These are phyloP conservation scores for Eremochloa ophiuroides DNA, from an alignment of 176 grass and related monocot genomes.

Conservation along the genomic window DNA sequence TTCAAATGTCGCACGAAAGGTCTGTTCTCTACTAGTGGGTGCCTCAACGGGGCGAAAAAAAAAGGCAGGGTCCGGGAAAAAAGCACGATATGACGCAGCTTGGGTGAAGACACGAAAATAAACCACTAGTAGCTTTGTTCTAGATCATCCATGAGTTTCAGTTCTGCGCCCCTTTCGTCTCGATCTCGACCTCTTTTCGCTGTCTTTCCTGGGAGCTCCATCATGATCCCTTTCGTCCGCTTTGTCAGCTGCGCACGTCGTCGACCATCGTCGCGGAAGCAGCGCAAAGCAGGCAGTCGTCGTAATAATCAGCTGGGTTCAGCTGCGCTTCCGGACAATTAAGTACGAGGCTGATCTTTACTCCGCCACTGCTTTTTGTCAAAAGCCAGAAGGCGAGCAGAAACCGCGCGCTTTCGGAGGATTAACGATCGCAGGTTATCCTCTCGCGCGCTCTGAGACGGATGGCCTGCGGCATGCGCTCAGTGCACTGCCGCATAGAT, in stretches of 20 bases:
- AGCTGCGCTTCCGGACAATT: background rate
- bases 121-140: background rate
- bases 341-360: no score
- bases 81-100: no score
- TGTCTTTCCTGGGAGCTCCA: constrained; percentile 10
- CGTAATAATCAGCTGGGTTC: background rate
- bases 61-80: no score
- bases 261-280: background rate
- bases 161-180: background rate
- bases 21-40: no score
- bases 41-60: no score
- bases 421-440: background rate
- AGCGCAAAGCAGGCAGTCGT: background rate
- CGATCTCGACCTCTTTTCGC: constrained; percentile 7
- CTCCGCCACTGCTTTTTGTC: no score
- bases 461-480: no score
- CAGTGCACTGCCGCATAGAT: no score
- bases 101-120: no score
- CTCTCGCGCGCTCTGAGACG: background rate
- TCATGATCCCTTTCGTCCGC: background rate
- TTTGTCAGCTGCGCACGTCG: background rate
- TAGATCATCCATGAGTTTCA: background rate
- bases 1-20: no score
- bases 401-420: background rate
- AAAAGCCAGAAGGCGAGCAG: constrained; percentile 13